phyloP scores from a whole-genome alignment of 192 early-diverging fungal genomes.

The Diversispora eburnea region DNA sequence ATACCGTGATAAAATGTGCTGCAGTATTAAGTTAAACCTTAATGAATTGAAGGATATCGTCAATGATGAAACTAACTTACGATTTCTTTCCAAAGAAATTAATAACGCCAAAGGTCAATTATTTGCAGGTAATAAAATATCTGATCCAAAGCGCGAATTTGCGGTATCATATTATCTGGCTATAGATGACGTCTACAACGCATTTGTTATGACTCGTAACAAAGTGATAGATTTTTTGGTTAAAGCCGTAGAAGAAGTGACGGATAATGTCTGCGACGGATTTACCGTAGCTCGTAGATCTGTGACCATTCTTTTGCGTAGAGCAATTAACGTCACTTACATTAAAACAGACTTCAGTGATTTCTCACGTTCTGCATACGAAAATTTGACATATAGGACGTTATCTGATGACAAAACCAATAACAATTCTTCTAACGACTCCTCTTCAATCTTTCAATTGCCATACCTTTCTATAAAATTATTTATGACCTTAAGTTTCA shows the following conservation, averaged over 20 bases:
- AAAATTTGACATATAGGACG: background rate
- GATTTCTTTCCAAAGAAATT: background rate
- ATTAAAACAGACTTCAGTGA: background rate
- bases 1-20: background rate
- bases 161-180: background rate
- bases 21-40: background rate
- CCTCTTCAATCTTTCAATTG: background rate
- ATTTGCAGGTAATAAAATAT: background rate
- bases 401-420: background rate
- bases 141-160: background rate
- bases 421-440: no score
- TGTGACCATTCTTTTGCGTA: no score
- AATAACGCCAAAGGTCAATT: background rate
- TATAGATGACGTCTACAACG: background rate
- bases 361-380: background rate
- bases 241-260: background rate
- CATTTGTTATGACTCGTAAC: background rate
- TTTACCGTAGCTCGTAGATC: background rate
- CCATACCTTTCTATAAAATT: slow-evolving; percentile 6
- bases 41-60: background rate
- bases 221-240: background rate
- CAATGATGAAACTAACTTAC: background rate
- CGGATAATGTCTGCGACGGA: background rate
- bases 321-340: no score
- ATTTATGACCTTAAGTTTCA: background rate